Conservation (phyloP, 176 grass and related monocot species). For the Juncus effusus region DNA sequence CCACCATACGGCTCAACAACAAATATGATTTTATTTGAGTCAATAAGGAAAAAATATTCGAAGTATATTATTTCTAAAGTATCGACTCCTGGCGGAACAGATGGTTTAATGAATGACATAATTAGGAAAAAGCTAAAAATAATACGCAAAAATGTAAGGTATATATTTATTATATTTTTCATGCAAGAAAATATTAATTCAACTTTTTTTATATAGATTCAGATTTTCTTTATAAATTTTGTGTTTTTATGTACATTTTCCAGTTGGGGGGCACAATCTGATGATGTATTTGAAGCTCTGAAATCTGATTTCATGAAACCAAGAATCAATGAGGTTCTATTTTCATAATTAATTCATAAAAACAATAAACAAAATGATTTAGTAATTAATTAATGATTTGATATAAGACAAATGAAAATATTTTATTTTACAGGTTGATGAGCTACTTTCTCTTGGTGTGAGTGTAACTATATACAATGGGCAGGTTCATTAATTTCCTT, state of each 20-base stretch:
- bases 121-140: slow-evolving; percentile 74
- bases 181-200: not conserved
- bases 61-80: slow-evolving; percentile 48
- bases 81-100: slow-evolving; percentile 7
- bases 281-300: slow-evolving; percentile 43
- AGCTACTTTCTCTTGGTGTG: slow-evolving; percentile 65
- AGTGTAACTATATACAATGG: slow-evolving; percentile 76
- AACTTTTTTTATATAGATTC: not conserved
- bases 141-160: slow-evolving; percentile 56
- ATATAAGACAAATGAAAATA: not conserved
- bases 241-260: not conserved
- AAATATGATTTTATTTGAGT: slow-evolving; percentile 19
- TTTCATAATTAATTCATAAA: slow-evolving; percentile 1
- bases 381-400: not conserved
- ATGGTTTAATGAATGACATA: slow-evolving; percentile 54
- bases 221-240: not conserved
- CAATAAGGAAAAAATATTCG: slow-evolving; percentile 35
- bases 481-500: slow-evolving; percentile 40
- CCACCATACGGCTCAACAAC: not conserved
- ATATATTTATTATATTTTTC: not conserved
- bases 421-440: slow-evolving; percentile 47
- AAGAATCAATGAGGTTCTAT: slow-evolving; percentile 50
- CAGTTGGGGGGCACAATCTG: slow-evolving; percentile 62
- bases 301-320: slow-evolving; percentile 73
- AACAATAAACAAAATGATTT: not conserved